Evolutionary conservation across 768 basidiomycete genomes (phyloP).

Genomic region (Chalciporus pseudorubinellus): DNA sequence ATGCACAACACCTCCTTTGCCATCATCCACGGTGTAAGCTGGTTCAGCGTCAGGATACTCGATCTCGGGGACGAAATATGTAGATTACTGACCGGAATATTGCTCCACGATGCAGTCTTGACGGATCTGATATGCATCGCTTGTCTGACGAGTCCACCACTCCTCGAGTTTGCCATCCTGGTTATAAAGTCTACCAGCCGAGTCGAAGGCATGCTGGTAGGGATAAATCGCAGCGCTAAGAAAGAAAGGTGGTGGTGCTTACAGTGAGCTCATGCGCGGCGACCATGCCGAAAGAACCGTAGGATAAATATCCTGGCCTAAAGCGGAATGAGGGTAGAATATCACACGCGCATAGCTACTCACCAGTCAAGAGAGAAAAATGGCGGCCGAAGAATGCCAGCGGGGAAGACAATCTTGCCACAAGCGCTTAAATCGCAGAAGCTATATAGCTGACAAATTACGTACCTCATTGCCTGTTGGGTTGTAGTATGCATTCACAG

Average conservation of each 20-base stretch:
- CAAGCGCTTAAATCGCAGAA: not conserved
- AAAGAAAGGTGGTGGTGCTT: slow-evolving; percentile 19
- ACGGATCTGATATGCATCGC: slow-evolving; percentile 74
- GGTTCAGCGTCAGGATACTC: slow-evolving; percentile 1
- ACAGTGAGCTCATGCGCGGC: slow-evolving; percentile 92
- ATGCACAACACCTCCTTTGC: slow-evolving; percentile 77
- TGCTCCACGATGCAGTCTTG: slow-evolving; percentile 91
- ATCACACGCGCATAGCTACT: slow-evolving; percentile 8
- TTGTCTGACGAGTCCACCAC: slow-evolving; percentile 93
- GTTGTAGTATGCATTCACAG: slow-evolving; percentile 86
- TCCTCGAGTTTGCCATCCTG: slow-evolving; percentile 82
- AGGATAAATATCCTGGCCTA: slow-evolving; percentile 87
- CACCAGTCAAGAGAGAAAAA: slow-evolving; percentile 85
- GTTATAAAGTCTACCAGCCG: slow-evolving; percentile 87
- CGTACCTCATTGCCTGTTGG: slow-evolving; percentile 83
- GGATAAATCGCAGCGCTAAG: not conserved
- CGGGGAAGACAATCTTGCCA: slow-evolving; percentile 88
- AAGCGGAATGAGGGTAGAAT: slow-evolving; percentile 10
- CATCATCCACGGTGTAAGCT: slow-evolving; percentile 84
- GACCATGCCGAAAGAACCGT: slow-evolving; percentile 90
- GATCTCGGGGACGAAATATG: not conserved
- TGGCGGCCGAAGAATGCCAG: slow-evolving; percentile 90
- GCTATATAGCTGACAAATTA: not conserved
- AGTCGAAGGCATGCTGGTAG: slow-evolving; percentile 82
- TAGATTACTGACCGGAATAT: slow-evolving; percentile 65